phyloP scores from a whole-genome alignment of 345 rosid species.

The Boechera stricta region DNA sequence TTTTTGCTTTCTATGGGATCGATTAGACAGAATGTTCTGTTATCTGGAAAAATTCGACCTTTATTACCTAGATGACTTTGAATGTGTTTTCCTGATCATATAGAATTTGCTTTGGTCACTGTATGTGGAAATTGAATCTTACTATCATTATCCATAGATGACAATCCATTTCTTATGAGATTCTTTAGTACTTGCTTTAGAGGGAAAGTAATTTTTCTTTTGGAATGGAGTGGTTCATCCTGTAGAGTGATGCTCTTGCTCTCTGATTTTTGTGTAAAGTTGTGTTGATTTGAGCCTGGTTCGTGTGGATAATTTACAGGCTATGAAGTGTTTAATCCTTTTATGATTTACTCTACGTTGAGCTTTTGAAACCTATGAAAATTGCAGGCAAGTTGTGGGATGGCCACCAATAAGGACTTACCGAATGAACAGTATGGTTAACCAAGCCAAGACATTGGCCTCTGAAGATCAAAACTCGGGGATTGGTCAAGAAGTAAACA shows the following conservation, averaged over 20 bases:
- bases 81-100: constrained; percentile 23
- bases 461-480: constrained; percentile 56
- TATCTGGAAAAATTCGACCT: constrained; percentile 19
- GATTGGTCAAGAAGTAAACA: constrained; percentile 46
- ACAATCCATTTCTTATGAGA: not conserved
- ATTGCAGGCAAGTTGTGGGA: constrained; percentile 80
- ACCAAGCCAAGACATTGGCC: constrained; percentile 61
- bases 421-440: constrained; percentile 80
- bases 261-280: not conserved
- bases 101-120: constrained; percentile 17
- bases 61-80: constrained; percentile 17
- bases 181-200: constrained; percentile 6
- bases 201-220: not conserved
- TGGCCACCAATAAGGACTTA: constrained; percentile 95
- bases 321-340: not conserved
- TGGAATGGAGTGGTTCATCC: constrained; percentile 10
- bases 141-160: not conserved
- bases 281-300: not conserved
- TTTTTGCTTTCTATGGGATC: constrained; percentile 18
- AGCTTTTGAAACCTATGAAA: constrained; percentile 2
- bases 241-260: constrained; percentile 19
- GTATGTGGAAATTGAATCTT: constrained; percentile 10
- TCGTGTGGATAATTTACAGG: not conserved
- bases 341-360: constrained; percentile 12
- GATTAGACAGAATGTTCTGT: constrained; percentile 21